Evolutionary conservation across 345 rosid species (phyloP).

Genomic region (Melaleuca alternifolia): DNA sequence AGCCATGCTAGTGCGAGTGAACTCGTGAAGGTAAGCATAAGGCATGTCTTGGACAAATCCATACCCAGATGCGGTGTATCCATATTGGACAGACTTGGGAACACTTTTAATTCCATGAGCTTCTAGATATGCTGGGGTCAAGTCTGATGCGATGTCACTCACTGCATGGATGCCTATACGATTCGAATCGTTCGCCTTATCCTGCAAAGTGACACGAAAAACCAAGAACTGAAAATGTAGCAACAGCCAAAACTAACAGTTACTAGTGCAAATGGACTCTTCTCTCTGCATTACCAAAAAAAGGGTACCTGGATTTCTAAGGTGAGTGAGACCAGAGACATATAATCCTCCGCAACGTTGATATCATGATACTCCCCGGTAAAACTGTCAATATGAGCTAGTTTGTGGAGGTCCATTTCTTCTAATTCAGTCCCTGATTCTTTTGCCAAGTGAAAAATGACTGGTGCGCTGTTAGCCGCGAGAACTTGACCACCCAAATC

Average conservation of each 20-base stretch:
- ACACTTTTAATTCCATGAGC: conserved; percentile 32
- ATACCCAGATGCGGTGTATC: conserved; percentile 69
- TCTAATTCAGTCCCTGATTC: conserved; percentile 39
- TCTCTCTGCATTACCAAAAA: not conserved
- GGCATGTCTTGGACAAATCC: conserved; percentile 68
- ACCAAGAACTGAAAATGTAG: not conserved
- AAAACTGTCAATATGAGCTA: conserved; percentile 41
- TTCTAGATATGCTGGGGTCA: conserved; percentile 35
- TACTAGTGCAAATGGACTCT: not conserved
- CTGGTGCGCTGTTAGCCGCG: conserved; percentile 61
- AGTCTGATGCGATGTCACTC: conserved; percentile 48
- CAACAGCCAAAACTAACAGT: not conserved
- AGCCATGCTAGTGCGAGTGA: conserved; percentile 69
- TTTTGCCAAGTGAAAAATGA: conserved; percentile 49
- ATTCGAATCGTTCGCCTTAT: conserved; percentile 37
- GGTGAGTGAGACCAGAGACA: conserved; percentile 43
- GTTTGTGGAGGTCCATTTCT: conserved; percentile 64
- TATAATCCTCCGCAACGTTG: conserved; percentile 54
- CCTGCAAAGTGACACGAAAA: conserved; percentile 17
- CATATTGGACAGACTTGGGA: conserved; percentile 52
- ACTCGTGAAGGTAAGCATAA: conserved; percentile 60
- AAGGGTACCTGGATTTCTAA: conserved; percentile 46
- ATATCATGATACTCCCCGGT: conserved; percentile 38
- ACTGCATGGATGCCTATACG: conserved; percentile 48
- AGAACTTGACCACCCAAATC: conserved; percentile 74